Base-by-base conservation (phyloP, 441 rosid species). In the Manihot esculenta region DNA sequence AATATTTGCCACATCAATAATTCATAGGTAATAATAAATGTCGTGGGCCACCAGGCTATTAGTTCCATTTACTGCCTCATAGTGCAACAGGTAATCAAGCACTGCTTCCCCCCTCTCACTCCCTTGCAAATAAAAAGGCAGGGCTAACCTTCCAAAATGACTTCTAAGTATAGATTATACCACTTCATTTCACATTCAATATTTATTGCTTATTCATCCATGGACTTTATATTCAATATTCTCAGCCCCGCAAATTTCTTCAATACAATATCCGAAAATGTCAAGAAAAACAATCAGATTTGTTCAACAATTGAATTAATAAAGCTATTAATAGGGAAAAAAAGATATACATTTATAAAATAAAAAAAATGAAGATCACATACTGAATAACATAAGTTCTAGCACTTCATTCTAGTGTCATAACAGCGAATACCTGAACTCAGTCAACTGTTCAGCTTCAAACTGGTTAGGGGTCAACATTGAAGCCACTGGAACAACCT, bases 391-490 rank as follows among this genome's bases (percentile, higher is more conserved):
- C n/a, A 24, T 68, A 74, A 75, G 69, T 62, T 59, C 68, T 5
- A 59, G 26, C 56, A 58, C 50, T 21, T 49, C 64, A 42, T n/a
- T n/a, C 3, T 47, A 68, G 23, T 15, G 50, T 50, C 63, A 70
- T 12, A n/a, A 62, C 18, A 57, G 65, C 47, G 64, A 79, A 44
- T 90, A 96, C 99, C 98, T 96, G 74, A 72, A 74, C 59, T 90
- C 91, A 62, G 97, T 91, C 85, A 96, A 85, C 24, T 75, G 82
- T 74, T 96, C 99, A 50, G 99, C 99, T 82, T 96, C 99, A 77
- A 93, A 96, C 82, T 96, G 99, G 80, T 96, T 96, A 78, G 99
- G 99, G 66, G 99, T 96, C 89, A 96, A 81, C 99, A 93, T 96
- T 66, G 99, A 89, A 68, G 99, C 98, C 79, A 90, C 84, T n/a